These are phyloP conservation scores for Leucogyrophana mollusca DNA, from an alignment of 768 basidiomycete genomes.

Conservation along the genomic window DNA sequence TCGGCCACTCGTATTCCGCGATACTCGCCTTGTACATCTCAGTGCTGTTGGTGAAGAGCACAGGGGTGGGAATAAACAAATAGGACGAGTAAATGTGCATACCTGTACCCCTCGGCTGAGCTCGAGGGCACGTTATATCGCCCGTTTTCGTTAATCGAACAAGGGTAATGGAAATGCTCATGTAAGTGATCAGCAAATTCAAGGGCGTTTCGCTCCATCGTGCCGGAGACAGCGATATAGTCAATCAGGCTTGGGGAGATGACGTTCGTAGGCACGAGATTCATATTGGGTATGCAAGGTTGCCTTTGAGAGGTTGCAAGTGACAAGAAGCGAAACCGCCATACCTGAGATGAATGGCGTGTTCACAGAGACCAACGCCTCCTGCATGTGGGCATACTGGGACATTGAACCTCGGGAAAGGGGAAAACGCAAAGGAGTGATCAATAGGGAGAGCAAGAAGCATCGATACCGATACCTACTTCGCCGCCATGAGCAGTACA, in stretches of 20 bases:
- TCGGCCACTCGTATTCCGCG: constrained; percentile 81
- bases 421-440: constrained; percentile 6
- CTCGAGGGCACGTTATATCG: constrained; percentile 85
- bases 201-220: constrained; percentile 92
- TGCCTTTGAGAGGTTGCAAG: neutral
- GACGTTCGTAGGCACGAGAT: neutral
- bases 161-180: constrained; percentile 88
- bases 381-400: constrained; percentile 94
- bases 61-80: constrained; percentile 8
- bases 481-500: constrained; percentile 87
- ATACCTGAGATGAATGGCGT: constrained; percentile 80
- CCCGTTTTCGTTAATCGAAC: constrained; percentile 81
- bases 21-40: constrained; percentile 86
- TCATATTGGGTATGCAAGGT: too few species aligned
- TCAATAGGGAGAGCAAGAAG: neutral
- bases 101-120: constrained; percentile 80
- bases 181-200: constrained; percentile 91
- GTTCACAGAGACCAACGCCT: constrained; percentile 91
- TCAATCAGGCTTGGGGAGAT: constrained; percentile 69
- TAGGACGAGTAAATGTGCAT: constrained; percentile 11
- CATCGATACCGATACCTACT: constrained; percentile 41
- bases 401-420: constrained; percentile 82
- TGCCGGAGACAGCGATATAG: constrained; percentile 87
- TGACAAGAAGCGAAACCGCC: constrained; percentile 8
- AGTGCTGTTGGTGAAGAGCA: too few species aligned